Conservation (phyloP, 2,329 filamentous ascomycete genomes). For the Xylariaceae sp. region DNA sequence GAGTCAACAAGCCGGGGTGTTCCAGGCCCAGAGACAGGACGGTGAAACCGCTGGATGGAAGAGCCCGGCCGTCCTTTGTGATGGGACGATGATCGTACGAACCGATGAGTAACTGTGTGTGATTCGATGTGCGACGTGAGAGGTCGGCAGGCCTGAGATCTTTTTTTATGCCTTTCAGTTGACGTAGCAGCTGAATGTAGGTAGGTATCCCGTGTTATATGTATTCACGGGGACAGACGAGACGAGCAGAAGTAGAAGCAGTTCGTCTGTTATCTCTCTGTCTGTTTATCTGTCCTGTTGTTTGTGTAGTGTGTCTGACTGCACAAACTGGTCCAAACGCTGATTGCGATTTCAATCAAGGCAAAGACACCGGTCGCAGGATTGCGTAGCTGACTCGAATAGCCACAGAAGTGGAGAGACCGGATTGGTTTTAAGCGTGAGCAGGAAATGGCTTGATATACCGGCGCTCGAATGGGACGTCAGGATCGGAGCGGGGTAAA, state of each 20-base stretch:
- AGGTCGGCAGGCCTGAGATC: background rate
- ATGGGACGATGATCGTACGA: conserved; percentile 21
- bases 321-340: no score
- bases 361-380: background rate
- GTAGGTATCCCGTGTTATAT: no score
- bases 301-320: no score
- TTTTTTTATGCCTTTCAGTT: background rate
- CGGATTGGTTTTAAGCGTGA: background rate
- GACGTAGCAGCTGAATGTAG: background rate
- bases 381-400: conserved; percentile 16
- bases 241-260: no score
- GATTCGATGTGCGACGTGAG: conserved; percentile 11
- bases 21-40: background rate
- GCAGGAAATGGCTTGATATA: background rate
- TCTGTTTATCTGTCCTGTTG: background rate
- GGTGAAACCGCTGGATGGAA: conserved; percentile 15
- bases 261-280: background rate
- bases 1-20: background rate
- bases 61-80: conserved; percentile 15
- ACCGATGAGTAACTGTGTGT: conserved; percentile 6
- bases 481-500: background rate
- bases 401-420: conserved; percentile 4
- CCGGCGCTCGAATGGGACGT: background rate
- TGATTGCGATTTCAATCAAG: background rate
- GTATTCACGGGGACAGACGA: no score